Conservation (phyloP, 1,284 basidiomycete genomes). For the Rhodotorula sp. region DNA sequence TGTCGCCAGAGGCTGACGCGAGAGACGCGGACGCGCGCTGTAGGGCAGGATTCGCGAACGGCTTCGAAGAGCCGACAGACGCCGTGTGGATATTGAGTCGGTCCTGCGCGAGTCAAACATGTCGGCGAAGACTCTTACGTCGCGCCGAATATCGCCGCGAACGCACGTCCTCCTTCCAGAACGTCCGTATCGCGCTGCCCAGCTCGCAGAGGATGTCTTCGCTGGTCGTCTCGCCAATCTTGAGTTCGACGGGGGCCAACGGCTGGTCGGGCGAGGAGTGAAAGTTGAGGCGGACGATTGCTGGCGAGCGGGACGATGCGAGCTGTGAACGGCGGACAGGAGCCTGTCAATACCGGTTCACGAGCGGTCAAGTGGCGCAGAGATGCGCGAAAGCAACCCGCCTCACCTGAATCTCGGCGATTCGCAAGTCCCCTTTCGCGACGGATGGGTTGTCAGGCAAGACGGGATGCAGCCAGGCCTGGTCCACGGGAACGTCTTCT, state of each 20-base stretch:
- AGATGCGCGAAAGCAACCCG: background rate
- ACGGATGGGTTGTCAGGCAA: constrained; percentile 18
- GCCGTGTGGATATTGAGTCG: constrained; percentile 41
- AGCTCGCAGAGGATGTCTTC: constrained; percentile 45
- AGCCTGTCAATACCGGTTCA: background rate
- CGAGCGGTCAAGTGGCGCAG: background rate
- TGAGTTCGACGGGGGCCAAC: constrained; percentile 16
- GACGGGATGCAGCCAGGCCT: constrained; percentile 35
- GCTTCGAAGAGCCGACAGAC: background rate
- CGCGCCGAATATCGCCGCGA: no score
- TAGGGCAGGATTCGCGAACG: background rate
- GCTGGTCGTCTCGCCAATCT: constrained; percentile 35
- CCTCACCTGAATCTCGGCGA: constrained; percentile 25
- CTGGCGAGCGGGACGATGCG: background rate
- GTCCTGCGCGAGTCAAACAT: constrained; percentile 22
- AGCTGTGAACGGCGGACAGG: constrained; percentile 2
- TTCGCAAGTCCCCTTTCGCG: constrained; percentile 25
- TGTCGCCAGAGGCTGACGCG: background rate
- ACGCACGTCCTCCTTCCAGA: constrained; percentile 46
- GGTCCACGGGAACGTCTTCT: constrained; percentile 5
- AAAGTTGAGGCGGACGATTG: constrained; percentile 11
- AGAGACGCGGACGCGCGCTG: background rate
- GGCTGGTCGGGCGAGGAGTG: constrained; percentile 2
- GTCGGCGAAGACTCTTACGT: no score
- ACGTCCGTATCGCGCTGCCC: constrained; percentile 40